These are phyloP conservation scores for Nicotiana knightiana DNA, from an alignment of 257 asterid species.

Conservation along the genomic window DNA sequence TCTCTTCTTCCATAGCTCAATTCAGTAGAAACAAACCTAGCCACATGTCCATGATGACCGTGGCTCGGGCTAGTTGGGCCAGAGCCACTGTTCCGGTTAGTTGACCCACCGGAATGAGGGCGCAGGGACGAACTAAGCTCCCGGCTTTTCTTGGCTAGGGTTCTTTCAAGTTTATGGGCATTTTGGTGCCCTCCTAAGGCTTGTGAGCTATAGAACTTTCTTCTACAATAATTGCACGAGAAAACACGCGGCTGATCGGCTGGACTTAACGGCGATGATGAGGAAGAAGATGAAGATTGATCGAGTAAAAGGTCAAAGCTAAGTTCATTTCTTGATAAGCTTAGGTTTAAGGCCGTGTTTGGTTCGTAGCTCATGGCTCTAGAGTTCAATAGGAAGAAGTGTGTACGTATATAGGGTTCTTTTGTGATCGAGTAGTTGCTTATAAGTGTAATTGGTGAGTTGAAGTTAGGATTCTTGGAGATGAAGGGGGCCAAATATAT, in stretches of 20 bases:
- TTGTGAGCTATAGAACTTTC: slow-evolving; percentile 78
- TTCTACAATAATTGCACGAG: slow-evolving; percentile 70
- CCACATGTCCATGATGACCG: slow-evolving; percentile 9
- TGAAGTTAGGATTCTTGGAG: not conserved
- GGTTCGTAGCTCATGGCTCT: slow-evolving; percentile 39
- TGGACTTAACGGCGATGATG: slow-evolving; percentile 35
- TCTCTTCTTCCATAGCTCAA: slow-evolving; percentile 29
- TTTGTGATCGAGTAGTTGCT: not conserved
- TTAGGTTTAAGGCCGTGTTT: slow-evolving; percentile 48
- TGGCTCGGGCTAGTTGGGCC: slow-evolving; percentile 8
- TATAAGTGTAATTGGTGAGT: not conserved
- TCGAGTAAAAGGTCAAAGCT: slow-evolving; percentile 40
- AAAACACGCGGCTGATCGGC: slow-evolving; percentile 48
- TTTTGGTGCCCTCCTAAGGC: slow-evolving; percentile 96
- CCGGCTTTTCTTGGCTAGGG: slow-evolving; percentile 71
- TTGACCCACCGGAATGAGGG: slow-evolving; percentile 26
- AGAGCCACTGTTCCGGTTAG: slow-evolving; percentile 12
- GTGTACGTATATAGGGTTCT: not conserved
- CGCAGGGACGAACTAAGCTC: slow-evolving; percentile 36
- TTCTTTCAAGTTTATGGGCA: slow-evolving; percentile 84
- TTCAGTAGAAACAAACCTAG: slow-evolving; percentile 2
- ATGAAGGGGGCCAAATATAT: not conserved
- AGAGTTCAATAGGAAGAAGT: not conserved
- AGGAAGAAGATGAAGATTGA: slow-evolving; percentile 26
- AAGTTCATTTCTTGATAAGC: slow-evolving; percentile 29